A percentile compares a stretch with the other conserved stretches of the same genome.
These are phyloP conservation scores for Phytophthora sp. DNA, from an alignment of 352 stramenopile genomes.

Conservation along the genomic window DNA sequence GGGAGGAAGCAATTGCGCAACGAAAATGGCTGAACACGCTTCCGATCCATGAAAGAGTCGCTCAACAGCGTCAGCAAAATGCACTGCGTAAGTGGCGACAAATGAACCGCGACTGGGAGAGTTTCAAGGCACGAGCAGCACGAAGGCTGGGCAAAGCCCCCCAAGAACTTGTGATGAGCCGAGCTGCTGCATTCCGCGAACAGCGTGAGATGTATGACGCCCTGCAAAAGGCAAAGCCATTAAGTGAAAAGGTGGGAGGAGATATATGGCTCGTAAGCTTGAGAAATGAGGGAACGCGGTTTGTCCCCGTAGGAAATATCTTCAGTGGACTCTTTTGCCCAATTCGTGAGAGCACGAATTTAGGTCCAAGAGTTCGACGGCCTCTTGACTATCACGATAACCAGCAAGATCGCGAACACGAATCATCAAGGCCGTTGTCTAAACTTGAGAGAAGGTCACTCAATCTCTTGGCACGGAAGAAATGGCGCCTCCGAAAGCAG, in stretches of 20 bases:
- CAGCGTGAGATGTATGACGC: conserved; percentile 91
- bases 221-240: conserved; percentile 84
- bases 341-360: conserved; percentile 70
- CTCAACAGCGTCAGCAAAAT: conserved; percentile 72
- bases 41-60: conserved; percentile 73
- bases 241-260: conserved; percentile 86
- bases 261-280: conserved; percentile 93
- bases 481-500: conserved; percentile 71
- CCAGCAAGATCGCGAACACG: conserved; percentile 9
- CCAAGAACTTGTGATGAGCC: conserved; percentile 88
- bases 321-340: conserved; percentile 93
- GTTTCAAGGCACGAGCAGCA: conserved; percentile 64
- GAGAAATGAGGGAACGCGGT: conserved; percentile 84
- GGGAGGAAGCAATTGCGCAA: conserved; percentile 50
- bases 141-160: conserved; percentile 66
- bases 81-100: conserved; percentile 73
- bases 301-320: conserved; percentile 91
- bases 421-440: conserved; percentile 28
- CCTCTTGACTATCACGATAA: conserved; percentile 59
- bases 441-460: conserved; percentile 62
- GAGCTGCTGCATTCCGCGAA: conserved; percentile 84
- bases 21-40: conserved; percentile 74
- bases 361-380: conserved; percentile 59
- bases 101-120: conserved; percentile 73
- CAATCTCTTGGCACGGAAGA: conserved; percentile 61